Conservation (phyloP, 2,329 filamentous ascomycete genomes). For the Dothistroma pini region DNA sequence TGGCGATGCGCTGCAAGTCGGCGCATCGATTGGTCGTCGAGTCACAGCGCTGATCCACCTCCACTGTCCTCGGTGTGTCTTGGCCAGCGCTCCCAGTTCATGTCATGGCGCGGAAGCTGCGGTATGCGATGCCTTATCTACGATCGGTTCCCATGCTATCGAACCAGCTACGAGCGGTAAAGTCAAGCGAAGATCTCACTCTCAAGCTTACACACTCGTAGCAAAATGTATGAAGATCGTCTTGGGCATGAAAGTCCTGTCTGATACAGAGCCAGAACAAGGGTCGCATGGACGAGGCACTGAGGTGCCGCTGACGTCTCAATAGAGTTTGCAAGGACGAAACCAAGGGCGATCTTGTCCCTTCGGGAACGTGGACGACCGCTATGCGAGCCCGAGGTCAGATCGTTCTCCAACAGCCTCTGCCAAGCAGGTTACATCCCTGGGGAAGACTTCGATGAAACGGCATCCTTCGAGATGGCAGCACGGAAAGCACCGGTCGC, state of each 20-base stretch:
- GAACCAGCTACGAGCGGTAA: background rate
- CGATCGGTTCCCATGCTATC: too few relatives aligned
- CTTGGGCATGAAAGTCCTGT: conserved; percentile 3
- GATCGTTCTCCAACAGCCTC: background rate
- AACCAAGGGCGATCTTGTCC: background rate
- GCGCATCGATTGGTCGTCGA: too few relatives aligned
- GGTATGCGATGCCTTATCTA: too few relatives aligned
- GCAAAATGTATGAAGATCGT: background rate
- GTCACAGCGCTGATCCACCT: too few relatives aligned
- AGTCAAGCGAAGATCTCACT: background rate
- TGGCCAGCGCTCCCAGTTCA: too few relatives aligned
- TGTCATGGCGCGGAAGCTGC: too few relatives aligned
- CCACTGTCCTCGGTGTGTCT: too few relatives aligned
- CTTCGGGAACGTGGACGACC: background rate
- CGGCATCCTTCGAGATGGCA: background rate
- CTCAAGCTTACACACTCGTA: background rate
- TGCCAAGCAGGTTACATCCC: background rate
- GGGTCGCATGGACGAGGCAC: background rate
- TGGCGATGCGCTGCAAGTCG: too few relatives aligned
- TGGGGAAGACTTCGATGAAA: background rate
- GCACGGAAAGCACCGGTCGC: background rate
- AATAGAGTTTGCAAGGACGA: conserved; percentile 4
- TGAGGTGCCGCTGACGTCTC: conserved; percentile 4
- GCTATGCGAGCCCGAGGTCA: background rate
- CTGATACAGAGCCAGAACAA: background rate